phyloP scores from a whole-genome alignment of 2,329 filamentous ascomycete genomes.

The Sclerotinia trifoliorum region DNA sequence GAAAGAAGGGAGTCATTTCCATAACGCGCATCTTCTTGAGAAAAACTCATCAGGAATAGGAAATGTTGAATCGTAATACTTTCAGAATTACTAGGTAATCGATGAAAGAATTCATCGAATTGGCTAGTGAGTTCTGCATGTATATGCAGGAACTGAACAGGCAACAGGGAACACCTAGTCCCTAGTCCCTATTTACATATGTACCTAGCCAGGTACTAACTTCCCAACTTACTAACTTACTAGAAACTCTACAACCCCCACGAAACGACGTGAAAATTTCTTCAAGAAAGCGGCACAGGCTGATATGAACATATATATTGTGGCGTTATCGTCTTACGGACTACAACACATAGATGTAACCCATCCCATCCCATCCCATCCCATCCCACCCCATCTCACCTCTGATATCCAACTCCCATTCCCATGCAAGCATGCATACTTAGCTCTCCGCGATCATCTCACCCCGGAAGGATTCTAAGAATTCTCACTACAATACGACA shows the following conservation, averaged over 20 bases:
- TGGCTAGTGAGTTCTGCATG: constrained; percentile 8
- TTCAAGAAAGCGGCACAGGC: constrained; percentile 19
- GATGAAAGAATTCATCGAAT: neutral
- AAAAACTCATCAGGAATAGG: neutral
- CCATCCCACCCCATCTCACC: neutral
- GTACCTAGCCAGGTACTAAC: too few relatives aligned
- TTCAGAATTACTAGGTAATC: too few relatives aligned
- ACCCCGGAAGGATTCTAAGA: neutral
- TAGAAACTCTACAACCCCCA: neutral
- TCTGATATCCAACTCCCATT: neutral
- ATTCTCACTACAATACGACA: neutral
- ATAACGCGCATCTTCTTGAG: neutral
- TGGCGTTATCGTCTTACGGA: constrained; percentile 15
- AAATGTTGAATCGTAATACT: neutral
- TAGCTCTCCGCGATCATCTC: neutral
- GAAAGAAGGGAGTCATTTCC: constrained; percentile 9
- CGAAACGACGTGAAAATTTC: neutral
- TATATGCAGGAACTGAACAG: neutral
- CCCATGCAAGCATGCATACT: neutral
- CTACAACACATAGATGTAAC: constrained; percentile 16
- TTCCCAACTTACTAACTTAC: too few relatives aligned
- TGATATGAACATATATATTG: constrained; percentile 2
- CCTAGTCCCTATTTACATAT: too few relatives aligned
- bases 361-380: neutral
- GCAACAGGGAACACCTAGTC: neutral